A percentile compares a stretch with the other conserved stretches of the same genome.
phyloP scores from a whole-genome alignment of 768 basidiomycete genomes.

The Hirschioporus abietinus region DNA sequence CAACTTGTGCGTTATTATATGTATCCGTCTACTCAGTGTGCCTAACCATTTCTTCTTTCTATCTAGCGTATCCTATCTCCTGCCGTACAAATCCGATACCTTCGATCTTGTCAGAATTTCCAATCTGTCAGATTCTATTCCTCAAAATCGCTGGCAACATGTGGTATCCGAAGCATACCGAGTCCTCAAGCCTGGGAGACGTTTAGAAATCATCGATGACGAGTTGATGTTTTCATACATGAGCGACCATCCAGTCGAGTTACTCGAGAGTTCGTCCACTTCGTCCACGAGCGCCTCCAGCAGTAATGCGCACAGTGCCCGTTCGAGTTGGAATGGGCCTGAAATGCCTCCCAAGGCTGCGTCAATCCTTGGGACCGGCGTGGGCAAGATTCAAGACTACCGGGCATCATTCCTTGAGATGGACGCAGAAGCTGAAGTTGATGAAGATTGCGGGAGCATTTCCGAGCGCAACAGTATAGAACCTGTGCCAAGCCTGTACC shows the following conservation, averaged over 20 bases:
- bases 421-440: constrained; percentile 19
- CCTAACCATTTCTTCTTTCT: constrained; percentile 8
- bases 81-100: constrained; percentile 57
- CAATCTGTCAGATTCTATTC: constrained; percentile 58
- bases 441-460: background rate
- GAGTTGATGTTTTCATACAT: constrained; percentile 59
- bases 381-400: constrained; percentile 7
- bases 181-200: constrained; percentile 54
- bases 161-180: constrained; percentile 58
- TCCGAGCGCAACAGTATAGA: background rate
- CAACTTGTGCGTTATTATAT: constrained; percentile 54
- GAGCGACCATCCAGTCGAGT: constrained; percentile 15
- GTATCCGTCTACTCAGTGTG: background rate
- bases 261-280: background rate
- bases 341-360: constrained; percentile 2
- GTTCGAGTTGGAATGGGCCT: background rate
- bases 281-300: constrained; percentile 1
- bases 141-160: constrained; percentile 51
- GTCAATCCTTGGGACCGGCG: background rate
- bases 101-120: constrained; percentile 77
- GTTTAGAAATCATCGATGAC: constrained; percentile 73
- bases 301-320: constrained; percentile 2
- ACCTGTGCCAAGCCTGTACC: background rate
- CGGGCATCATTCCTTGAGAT: constrained; percentile 15
- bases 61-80: constrained; percentile 42